These are phyloP conservation scores for Capillidium heterosporum DNA, from an alignment of 371 early-diverging fungal species.

Conservation along the genomic window DNA sequence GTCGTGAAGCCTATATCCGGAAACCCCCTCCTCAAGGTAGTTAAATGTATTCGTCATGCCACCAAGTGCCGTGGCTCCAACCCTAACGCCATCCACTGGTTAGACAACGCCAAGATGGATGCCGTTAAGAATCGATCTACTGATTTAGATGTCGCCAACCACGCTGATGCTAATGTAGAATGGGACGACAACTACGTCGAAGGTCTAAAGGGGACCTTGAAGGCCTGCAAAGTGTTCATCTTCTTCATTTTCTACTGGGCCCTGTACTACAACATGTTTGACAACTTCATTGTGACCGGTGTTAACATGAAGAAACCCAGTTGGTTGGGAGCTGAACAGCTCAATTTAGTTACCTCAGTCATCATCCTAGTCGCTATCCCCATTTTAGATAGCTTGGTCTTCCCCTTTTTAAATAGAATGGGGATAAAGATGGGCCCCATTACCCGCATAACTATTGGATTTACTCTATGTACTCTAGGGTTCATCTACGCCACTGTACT, in stretches of 20 bases:
- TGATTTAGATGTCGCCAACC: constrained; percentile 9
- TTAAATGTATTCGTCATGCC: constrained; percentile 23
- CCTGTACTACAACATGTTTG: constrained; percentile 50
- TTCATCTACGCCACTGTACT: constrained; percentile 51
- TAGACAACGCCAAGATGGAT: constrained; percentile 15
- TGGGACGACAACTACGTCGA: constrained; percentile 62
- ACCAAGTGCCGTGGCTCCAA: constrained; percentile 24
- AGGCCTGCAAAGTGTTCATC: constrained; percentile 48
- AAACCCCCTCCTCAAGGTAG: constrained; percentile 28
- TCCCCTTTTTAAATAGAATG: constrained; percentile 38
- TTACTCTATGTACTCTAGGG: constrained; percentile 35
- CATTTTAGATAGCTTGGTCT: constrained; percentile 40
- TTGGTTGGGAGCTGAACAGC: constrained; percentile 35
- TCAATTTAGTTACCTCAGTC: constrained; percentile 23
- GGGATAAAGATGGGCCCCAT: constrained; percentile 46
- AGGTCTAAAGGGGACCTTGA: constrained; percentile 37
- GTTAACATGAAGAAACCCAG: constrained; percentile 35
- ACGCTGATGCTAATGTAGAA: constrained; percentile 11
- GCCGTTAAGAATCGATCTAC: constrained; percentile 7
- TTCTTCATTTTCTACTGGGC: constrained; percentile 66
- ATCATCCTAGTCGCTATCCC: constrained; percentile 49
- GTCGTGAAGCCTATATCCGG: constrained; percentile 39
- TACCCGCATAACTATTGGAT: constrained; percentile 48
- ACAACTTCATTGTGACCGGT: constrained; percentile 53
- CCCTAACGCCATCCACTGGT: constrained; percentile 21